Conservation (phyloP, 768 basidiomycete species). For the Termitomyces sp. region DNA sequence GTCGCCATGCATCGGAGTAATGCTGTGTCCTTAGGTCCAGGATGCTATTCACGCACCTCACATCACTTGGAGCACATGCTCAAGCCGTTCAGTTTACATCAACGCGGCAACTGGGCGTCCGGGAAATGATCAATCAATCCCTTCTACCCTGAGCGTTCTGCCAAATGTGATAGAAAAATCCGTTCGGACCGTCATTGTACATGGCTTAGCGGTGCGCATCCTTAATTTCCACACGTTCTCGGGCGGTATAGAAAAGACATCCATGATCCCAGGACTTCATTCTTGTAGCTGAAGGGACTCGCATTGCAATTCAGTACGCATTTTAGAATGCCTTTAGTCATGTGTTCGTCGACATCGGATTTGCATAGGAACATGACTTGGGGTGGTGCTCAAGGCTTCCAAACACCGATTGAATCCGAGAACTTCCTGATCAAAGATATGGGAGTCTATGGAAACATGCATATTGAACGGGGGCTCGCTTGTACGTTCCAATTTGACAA, state of each 20-base stretch:
- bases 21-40: constrained; percentile 26
- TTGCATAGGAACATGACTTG: constrained; percentile 38
- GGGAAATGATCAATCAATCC: constrained; percentile 47
- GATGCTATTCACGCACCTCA: constrained; percentile 61
- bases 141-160: constrained; percentile 56
- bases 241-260: not conserved
- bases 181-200: constrained; percentile 55
- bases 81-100: constrained; percentile 46
- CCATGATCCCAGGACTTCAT: constrained; percentile 29
- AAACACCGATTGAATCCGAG: constrained; percentile 52
- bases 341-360: not conserved
- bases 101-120: constrained; percentile 28
- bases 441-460: constrained; percentile 55
- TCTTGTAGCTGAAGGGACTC: constrained; percentile 38
- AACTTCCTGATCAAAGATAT: constrained; percentile 58
- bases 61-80: constrained; percentile 52
- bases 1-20: not conserved
- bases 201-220: constrained; percentile 53
- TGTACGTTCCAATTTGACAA: constrained; percentile 31
- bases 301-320: constrained; percentile 49
- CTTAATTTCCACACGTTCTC: constrained; percentile 4
- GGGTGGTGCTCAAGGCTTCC: constrained; percentile 63
- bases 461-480: constrained; percentile 59
- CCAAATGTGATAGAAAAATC: constrained; percentile 70
- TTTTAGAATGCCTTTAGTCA: not conserved